Base-by-base conservation (phyloP, 805 yeast species). In the Debaryomyces castellii region DNA sequence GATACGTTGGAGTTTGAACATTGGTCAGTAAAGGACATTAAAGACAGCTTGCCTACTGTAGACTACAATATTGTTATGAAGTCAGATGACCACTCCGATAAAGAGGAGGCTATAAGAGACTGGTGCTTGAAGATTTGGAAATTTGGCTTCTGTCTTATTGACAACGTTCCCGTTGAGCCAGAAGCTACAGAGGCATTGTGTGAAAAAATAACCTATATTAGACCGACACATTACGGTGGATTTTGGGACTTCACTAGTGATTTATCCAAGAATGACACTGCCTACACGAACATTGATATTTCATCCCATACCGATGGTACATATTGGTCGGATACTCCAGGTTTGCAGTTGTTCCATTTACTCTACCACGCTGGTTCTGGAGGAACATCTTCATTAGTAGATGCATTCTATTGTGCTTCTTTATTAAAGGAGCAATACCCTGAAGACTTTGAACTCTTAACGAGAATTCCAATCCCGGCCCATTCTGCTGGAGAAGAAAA, bases 161-260 rank as follows among this genome's bases (percentile, higher is more conserved):
- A 81, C 41, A 73, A 78, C 49, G 85, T 81, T 17, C 89, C 89
- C 1, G 80, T 72, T 4, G 69, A 71, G 12, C 80, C 87, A 1
- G 80, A 77, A 51, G 83, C 70, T 17, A 84, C 90, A 1, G 76
- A 83, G 53, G 63, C 65, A 49, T 69, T 84, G 48, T 76, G 82
- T 45, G 80, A 81, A 51, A 64, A 78, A 52, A 74, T 84, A 50
- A 73, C 82, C 45, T 82, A 79, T 58, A 77, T 83, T 40, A 69
- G 86, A 35, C 82, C 82, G 21, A 84, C 90, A 1, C 90, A 84
- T 58, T 84, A 85, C 52, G 89, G 89, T n/a, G 89, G 87, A 1
- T 83, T 85, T 64, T 85, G 89, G 89, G 88, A 83, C 58, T 84
- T 85, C 62, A 84, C 89, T 9, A 74, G 87, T 4, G 87, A 84